A percentile compares a stretch with the other conserved stretches of the same genome.
These are phyloP conservation scores for Metschnikowia chrysomelidarum DNA, from an alignment of 805 yeast genomes.

Conservation along the genomic window DNA sequence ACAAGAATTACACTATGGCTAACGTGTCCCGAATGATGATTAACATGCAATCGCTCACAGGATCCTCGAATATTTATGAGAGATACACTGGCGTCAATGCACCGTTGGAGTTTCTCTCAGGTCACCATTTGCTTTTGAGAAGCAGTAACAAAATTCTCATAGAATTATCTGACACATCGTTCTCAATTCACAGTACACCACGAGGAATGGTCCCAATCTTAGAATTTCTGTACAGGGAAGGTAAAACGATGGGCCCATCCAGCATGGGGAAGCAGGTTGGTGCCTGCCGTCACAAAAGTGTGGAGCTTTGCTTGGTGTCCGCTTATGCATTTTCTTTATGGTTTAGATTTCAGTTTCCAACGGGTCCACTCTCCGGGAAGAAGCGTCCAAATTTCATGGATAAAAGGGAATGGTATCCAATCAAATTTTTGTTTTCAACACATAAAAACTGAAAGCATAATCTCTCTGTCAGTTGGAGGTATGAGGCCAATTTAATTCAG, in stretches of 20 bases:
- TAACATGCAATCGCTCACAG: slow-evolving; percentile 1
- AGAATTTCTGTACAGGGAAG: not conserved
- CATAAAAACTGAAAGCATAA: not conserved
- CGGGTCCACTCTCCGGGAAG: slow-evolving; percentile 2
- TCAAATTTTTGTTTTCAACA: slow-evolving; percentile 1
- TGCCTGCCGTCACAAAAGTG: slow-evolving; percentile 6
- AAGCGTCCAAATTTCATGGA: slow-evolving; percentile 2
- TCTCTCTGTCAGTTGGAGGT: not conserved
- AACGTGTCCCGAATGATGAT: slow-evolving; percentile 1
- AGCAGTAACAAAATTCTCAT: slow-evolving; percentile 1
- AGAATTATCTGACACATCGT: slow-evolving; percentile 6
- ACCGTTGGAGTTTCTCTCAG: slow-evolving; percentile 6
- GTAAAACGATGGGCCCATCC: not conserved
- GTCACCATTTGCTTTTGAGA: slow-evolving; percentile 6
- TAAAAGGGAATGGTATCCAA: slow-evolving; percentile 4
- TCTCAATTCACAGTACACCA: not conserved
- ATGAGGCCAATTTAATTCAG: not conserved
- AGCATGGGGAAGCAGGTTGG: not conserved
- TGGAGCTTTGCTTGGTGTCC: slow-evolving; percentile 7
- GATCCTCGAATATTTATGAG: not conserved
- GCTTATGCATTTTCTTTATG: slow-evolving; percentile 10
- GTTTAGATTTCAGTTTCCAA: slow-evolving; percentile 11
- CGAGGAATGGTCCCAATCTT: slow-evolving; percentile 4
- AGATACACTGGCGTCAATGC: slow-evolving; percentile 5
- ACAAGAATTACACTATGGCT: not conserved